Conservation (phyloP, 1,139 yeast genomes). For the Lodderomyces oxycetoniae region DNA sequence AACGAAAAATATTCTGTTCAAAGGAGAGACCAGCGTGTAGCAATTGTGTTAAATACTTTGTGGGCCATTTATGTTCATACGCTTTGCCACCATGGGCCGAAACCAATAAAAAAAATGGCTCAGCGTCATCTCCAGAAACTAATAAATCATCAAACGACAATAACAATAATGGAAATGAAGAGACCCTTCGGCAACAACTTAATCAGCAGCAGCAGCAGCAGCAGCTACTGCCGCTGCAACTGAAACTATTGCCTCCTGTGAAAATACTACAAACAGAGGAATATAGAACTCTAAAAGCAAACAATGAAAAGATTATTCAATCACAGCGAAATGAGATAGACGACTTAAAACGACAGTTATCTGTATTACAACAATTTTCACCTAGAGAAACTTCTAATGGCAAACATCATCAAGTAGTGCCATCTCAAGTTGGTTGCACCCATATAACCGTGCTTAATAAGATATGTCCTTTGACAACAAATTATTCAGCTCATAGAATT, state of each 20-base stretch:
- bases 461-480: constrained; percentile 15
- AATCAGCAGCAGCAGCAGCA: neutral
- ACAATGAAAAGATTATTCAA: constrained; percentile 22
- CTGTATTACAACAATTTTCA: constrained; percentile 26
- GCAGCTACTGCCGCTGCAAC: neutral
- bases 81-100: constrained; percentile 40
- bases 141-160: neutral
- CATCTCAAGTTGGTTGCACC: constrained; percentile 5
- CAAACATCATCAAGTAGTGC: constrained; percentile 5
- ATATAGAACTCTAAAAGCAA: constrained; percentile 18
- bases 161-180: neutral
- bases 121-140: neutral
- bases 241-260: constrained; percentile 5
- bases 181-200: neutral
- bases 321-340: constrained; percentile 34
- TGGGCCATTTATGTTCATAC: constrained; percentile 40
- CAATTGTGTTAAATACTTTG: constrained; percentile 42
- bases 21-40: constrained; percentile 41
- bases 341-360: constrained; percentile 30
- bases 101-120: neutral
- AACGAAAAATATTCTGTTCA: constrained; percentile 45
- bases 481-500: constrained; percentile 15
- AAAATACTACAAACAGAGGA: constrained; percentile 20
- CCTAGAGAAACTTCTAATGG: constrained; percentile 11
- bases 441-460: constrained; percentile 15